Evolutionary conservation across 805 yeast genomes (phyloP), one percentile per base, ranked within the genome.

Genomic region (Saccharomycopsis selenospora): DNA sequence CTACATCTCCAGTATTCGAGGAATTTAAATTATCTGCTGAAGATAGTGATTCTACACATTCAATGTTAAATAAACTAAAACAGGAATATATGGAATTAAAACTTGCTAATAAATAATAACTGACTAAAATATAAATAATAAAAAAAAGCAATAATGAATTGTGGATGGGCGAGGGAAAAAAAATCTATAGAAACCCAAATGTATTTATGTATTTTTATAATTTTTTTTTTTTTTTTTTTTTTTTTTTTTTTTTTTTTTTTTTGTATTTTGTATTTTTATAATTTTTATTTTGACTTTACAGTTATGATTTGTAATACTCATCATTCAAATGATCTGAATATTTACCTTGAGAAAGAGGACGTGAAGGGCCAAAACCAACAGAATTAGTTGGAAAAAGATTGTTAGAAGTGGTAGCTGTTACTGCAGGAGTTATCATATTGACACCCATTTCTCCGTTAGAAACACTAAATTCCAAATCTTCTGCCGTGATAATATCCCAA

Each of bases 401-500:
- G 28, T 25, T 26, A 10, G 36, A 42, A 17, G 29, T 14, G 13
- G 25, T 42, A 13, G 25, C 22, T 17, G 20, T 22, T 17, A 44
- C 30, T 6, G 24, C 13, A 4, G 26, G n/a, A 18, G 22, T 22
- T 8, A 33, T 33, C 38, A 30, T 17, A 2, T 44, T 28, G 7
- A 36, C 25, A 38, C 68, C 70, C 17, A 66, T 69, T 53, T 71
- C 77, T 50, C 68, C 68, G 33, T 70, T 69, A 50, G 79, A 73
- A 45, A 87, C 93, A 43, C 88, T 79, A 65, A 91, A 93, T 66
- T 91, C 99, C 57, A 91, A 79, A 63, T 93, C 98, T 59, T 91
- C 98, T 49, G 82, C 80, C 10, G 98, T 93, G 46, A 91, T 82
- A 76, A 90, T 88, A 60, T 90, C 97, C 96, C 98, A 91, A 57